Evolutionary conservation across 768 basidiomycete species (phyloP).

Genomic region (Lactifluus volemus): DNA sequence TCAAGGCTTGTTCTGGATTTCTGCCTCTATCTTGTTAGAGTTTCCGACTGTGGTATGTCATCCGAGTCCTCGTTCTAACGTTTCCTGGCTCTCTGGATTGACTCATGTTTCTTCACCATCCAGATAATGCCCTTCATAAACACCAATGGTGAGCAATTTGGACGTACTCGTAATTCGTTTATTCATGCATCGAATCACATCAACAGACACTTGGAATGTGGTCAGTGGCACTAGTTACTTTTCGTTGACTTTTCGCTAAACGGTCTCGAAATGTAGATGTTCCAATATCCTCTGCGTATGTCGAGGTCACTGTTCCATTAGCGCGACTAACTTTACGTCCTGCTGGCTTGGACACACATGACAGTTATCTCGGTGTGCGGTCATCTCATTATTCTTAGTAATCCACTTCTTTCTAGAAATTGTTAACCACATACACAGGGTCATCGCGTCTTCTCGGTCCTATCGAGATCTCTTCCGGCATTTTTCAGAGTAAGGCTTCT

Average conservation of each 20-base stretch:
- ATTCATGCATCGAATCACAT: background rate
- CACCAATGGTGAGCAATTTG: too few species aligned
- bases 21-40: background rate
- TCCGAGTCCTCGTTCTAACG: too few species aligned
- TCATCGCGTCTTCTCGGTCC: slow-evolving; percentile 10
- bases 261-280: slow-evolving; percentile 3
- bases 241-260: background rate
- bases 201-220: slow-evolving; percentile 14
- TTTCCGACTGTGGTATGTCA: too few species aligned
- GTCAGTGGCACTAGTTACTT: background rate
- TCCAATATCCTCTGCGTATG: slow-evolving; percentile 17
- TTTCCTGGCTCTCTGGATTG: too few species aligned
- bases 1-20: slow-evolving; percentile 10
- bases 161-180: background rate
- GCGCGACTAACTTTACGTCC: background rate
- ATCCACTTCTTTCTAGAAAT: background rate
- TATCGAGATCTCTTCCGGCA: slow-evolving; percentile 17
- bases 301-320: background rate
- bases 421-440: background rate
- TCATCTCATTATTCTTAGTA: background rate
- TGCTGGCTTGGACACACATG: background rate
- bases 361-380: slow-evolving; percentile 11
- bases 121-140: too few species aligned
- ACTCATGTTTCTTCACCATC: background rate
- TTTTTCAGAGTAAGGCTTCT: background rate